These are phyloP conservation scores for Fusarium concolor DNA, from an alignment of 2,329 filamentous ascomycete genomes.

Conservation along the genomic window DNA sequence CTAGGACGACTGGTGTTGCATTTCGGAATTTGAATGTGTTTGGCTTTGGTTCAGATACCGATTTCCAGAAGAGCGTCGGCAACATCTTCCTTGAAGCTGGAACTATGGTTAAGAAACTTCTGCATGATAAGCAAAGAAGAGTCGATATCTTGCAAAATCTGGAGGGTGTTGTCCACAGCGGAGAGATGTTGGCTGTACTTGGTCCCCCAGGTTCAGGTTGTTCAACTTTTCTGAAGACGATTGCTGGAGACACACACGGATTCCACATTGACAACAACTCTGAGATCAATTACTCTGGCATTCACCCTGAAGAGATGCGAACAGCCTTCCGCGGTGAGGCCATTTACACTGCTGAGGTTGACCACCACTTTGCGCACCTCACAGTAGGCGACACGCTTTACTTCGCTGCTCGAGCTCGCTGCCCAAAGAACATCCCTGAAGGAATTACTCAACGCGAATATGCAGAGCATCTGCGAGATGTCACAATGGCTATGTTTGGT, in stretches of 20 bases:
- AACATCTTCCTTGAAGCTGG: constrained; percentile 43
- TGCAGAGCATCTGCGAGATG: constrained; percentile 71
- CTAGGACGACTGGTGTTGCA: constrained; percentile 46
- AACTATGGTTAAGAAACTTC: constrained; percentile 22
- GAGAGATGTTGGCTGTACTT: constrained; percentile 78
- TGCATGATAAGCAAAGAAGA: constrained; percentile 60
- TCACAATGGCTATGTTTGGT: constrained; percentile 77
- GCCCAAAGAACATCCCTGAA: constrained; percentile 68
- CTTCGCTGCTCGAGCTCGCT: constrained; percentile 76
- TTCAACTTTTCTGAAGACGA: constrained; percentile 83
- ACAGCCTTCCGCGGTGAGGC: constrained; percentile 80
- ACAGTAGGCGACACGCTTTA: constrained; percentile 80
- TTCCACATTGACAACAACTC: constrained; percentile 75
- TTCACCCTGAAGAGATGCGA: constrained; percentile 77
- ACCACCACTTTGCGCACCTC: constrained; percentile 80
- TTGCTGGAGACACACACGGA: constrained; percentile 82
- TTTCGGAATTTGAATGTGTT: constrained; percentile 46
- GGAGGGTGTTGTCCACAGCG: constrained; percentile 72
- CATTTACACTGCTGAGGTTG: constrained; percentile 85
- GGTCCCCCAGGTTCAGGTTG: constrained; percentile 77
- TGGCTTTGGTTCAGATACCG: constrained; percentile 46
- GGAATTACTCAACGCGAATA: constrained; percentile 65
- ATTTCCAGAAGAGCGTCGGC: constrained; percentile 47
- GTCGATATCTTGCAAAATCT: constrained; percentile 74
- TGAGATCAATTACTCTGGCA: constrained; percentile 79